phyloP scores from a whole-genome alignment of 306 rosid genomes.

The Comarum palustre region DNA sequence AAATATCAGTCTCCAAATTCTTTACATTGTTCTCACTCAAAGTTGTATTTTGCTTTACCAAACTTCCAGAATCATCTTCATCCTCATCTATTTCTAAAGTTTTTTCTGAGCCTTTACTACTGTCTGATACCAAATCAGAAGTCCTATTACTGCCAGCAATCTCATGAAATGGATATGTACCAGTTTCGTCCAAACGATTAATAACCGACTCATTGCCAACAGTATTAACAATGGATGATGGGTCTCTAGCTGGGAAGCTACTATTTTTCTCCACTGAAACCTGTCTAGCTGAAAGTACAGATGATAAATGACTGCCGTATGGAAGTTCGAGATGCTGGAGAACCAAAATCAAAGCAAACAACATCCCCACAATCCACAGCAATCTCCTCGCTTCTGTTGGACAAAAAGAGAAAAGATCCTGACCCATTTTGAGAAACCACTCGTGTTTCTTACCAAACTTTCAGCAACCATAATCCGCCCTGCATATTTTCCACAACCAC shows the following conservation, averaged over 20 bases:
- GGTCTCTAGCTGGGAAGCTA: slow-evolving; percentile 28
- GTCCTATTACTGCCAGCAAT: slow-evolving; percentile 23
- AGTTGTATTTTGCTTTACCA: slow-evolving; percentile 30
- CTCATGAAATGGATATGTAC: slow-evolving; percentile 19
- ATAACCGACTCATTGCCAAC: slow-evolving; percentile 19
- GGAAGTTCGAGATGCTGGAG: slow-evolving; percentile 57
- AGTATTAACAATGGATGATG: slow-evolving; percentile 24
- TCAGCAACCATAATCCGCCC: slow-evolving; percentile 40
- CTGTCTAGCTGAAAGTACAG: slow-evolving; percentile 40
- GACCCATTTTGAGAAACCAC: slow-evolving; percentile 50
- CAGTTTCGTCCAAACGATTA: slow-evolving; percentile 32
- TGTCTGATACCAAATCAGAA: slow-evolving; percentile 23
- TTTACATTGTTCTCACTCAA: slow-evolving; percentile 16
- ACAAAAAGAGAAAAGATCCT: slow-evolving; percentile 33
- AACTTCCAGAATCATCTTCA: slow-evolving; percentile 8
- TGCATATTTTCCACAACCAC: slow-evolving; percentile 27
- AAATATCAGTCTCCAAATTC: slow-evolving; percentile 28
- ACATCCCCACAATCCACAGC: slow-evolving; percentile 45
- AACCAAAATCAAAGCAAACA: slow-evolving; percentile 47
- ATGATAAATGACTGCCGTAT: slow-evolving; percentile 30
- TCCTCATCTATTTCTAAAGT: slow-evolving; percentile 35
- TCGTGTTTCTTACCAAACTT: slow-evolving; percentile 21
- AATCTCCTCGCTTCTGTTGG: slow-evolving; percentile 49
- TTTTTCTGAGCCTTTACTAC: slow-evolving; percentile 24
- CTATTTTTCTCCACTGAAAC: slow-evolving; percentile 22